Evolutionary conservation across 805 yeast genomes (phyloP).

Genomic region (Schizosaccharomyces octosporus): DNA sequence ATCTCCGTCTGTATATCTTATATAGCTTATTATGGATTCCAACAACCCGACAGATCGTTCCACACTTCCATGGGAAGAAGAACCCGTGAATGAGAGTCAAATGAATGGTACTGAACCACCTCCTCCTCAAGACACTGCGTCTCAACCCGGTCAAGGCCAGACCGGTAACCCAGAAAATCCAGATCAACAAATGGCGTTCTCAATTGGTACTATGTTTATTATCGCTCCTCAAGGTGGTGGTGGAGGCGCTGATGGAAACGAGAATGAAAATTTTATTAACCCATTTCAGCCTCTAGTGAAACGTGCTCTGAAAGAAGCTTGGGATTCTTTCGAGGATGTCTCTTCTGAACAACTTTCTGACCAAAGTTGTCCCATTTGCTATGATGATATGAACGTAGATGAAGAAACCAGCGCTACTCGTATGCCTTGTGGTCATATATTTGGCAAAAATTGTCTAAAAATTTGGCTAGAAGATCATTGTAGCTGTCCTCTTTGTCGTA

Average conservation of each 20-base stretch:
- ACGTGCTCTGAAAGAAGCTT: neutral
- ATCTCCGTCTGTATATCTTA: too few species aligned
- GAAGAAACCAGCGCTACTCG: constrained; percentile 31
- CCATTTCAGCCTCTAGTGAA: neutral
- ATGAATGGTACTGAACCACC: neutral
- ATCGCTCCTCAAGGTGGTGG: neutral
- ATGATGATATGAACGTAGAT: constrained; percentile 14
- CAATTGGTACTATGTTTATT: neutral
- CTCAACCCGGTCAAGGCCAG: neutral
- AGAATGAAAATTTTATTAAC: neutral
- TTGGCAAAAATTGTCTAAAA: constrained; percentile 63
- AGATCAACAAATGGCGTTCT: neutral
- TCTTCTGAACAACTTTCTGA: constrained; percentile 10
- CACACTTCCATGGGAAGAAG: neutral
- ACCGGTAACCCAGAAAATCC: neutral
- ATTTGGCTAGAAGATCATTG: constrained; percentile 59
- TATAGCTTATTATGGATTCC: too few species aligned
- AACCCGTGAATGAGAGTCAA: neutral
- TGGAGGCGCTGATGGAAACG: neutral
- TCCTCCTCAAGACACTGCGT: neutral
- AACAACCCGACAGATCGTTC: too few species aligned
- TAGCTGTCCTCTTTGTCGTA: constrained; percentile 71
- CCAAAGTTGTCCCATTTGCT: constrained; percentile 20
- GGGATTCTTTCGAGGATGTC: neutral
- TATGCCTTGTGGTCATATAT: constrained; percentile 68